phyloP scores from a whole-genome alignment of 805 yeast genomes.

The Metschnikowia noctiluminum region DNA sequence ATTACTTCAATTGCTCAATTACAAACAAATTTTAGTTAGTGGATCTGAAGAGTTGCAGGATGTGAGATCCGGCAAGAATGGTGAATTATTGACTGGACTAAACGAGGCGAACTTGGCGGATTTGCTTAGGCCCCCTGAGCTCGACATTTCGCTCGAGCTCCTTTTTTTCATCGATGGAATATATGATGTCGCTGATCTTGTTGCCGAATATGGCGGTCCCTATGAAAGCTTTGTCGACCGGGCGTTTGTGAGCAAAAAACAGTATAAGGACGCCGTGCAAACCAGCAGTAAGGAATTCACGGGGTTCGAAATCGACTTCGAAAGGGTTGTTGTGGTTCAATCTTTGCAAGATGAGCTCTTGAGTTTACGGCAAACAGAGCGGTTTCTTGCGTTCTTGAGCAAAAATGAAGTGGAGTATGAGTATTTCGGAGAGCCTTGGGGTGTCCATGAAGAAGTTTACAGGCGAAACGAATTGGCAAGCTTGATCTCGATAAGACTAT shows the following conservation, averaged over 20 bases:
- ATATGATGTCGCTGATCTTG: slow-evolving; percentile 48
- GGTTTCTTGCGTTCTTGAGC: slow-evolving; percentile 35
- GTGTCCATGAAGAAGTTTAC: slow-evolving; percentile 67
- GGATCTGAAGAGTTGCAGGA: slow-evolving; percentile 11
- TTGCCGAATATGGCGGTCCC: slow-evolving; percentile 54
- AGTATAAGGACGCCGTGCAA: slow-evolving; percentile 26
- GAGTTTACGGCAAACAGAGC: slow-evolving; percentile 45
- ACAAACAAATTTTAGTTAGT: slow-evolving; percentile 15
- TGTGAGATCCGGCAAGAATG: not conserved
- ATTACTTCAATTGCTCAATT: slow-evolving; percentile 48
- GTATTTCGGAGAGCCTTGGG: slow-evolving; percentile 38
- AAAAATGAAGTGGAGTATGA: slow-evolving; percentile 8
- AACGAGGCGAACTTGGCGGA: not conserved
- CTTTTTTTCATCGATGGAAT: slow-evolving; percentile 66
- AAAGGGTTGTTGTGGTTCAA: slow-evolving; percentile 46
- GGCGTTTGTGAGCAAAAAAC: slow-evolving; percentile 43
- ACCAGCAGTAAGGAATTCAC: slow-evolving; percentile 15
- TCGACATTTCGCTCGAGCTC: slow-evolving; percentile 1
- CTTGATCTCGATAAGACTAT: not conserved
- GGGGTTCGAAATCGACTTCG: slow-evolving; percentile 2
- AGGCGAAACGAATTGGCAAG: slow-evolving; percentile 35
- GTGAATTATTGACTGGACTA: not conserved
- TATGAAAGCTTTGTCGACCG: slow-evolving; percentile 55
- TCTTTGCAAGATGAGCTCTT: slow-evolving; percentile 68
- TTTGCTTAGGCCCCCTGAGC: not conserved